Evolutionary conservation across 176 grass and related monocot species (phyloP).

Genomic region (Stipa capillata): DNA sequence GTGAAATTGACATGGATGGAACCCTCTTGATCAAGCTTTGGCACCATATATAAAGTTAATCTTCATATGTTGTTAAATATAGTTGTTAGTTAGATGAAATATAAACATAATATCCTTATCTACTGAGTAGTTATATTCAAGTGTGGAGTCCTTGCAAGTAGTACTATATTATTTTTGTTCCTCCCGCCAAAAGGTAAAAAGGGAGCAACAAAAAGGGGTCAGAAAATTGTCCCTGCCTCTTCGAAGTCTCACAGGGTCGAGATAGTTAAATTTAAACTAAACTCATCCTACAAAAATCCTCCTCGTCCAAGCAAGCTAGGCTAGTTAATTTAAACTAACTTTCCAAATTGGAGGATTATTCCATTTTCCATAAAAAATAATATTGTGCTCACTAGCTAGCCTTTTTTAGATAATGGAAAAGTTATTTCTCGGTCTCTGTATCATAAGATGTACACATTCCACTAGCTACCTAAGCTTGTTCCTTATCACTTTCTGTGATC

Average conservation of each 20-base stretch:
- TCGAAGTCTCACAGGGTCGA: neutral
- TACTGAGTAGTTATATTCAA: neutral
- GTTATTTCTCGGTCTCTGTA: too few species aligned
- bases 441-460: too few species aligned
- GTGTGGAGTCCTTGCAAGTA: neutral
- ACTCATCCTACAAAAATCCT: neutral
- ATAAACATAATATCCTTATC: neutral
- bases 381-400: neutral
- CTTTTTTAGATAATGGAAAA: too few species aligned
- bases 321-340: neutral
- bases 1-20: neutral
- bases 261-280: neutral
- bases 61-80: neutral
- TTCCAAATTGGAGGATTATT: neutral
- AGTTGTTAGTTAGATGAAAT: neutral
- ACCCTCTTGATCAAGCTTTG: neutral
- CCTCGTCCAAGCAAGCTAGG: neutral
- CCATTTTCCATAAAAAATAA: neutral
- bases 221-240: neutral
- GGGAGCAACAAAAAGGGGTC: neutral
- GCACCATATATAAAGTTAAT: neutral
- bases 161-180: conserved; percentile 1
- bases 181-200: neutral
- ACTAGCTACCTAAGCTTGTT: neutral
- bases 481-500: conserved; percentile 3